phyloP scores from a whole-genome alignment of 1,284 basidiomycete genomes.

The Marasmius tenuissimus region DNA sequence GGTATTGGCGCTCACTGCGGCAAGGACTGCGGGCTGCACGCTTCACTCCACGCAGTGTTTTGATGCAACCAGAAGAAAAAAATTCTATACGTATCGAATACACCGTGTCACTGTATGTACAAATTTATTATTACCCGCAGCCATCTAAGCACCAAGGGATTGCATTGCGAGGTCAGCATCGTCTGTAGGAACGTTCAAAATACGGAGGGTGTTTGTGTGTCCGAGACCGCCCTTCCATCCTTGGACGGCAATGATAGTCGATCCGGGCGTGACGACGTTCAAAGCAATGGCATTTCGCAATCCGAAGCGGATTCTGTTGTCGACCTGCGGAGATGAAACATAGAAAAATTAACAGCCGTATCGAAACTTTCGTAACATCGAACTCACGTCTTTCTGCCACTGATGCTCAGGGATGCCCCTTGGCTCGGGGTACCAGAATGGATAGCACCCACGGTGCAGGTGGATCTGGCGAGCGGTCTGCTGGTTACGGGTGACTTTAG shows the following conservation, averaged over 20 bases:
- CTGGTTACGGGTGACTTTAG: constrained; percentile 88
- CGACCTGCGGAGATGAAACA: constrained; percentile 50
- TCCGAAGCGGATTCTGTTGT: constrained; percentile 90
- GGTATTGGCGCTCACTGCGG: no score
- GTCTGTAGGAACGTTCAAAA: constrained; percentile 85
- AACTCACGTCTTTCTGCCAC: constrained; percentile 95
- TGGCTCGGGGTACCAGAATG: constrained; percentile 95
- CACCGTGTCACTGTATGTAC: not conserved
- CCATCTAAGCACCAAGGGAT: constrained; percentile 47
- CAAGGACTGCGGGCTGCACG: no score
- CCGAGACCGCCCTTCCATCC: constrained; percentile 99
- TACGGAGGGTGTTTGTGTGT: constrained; percentile 84
- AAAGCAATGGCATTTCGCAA: constrained; percentile 86
- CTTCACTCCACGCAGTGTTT: no score
- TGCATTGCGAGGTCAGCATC: constrained; percentile 80
- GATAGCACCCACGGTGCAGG: constrained; percentile 96
- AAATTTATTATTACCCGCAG: constrained; percentile 33
- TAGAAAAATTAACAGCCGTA: constrained; percentile 20
- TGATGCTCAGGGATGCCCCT: constrained; percentile 85
- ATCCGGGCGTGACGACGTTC: constrained; percentile 88
- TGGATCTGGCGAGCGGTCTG: constrained; percentile 97
- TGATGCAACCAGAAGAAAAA: not conserved
- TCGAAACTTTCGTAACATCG: constrained; percentile 25
- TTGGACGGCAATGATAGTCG: constrained; percentile 93
- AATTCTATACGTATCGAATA: not conserved